Base-by-base conservation (phyloP, 495 filamentous ascomycete genomes). In the Penicillium paradoxum region DNA sequence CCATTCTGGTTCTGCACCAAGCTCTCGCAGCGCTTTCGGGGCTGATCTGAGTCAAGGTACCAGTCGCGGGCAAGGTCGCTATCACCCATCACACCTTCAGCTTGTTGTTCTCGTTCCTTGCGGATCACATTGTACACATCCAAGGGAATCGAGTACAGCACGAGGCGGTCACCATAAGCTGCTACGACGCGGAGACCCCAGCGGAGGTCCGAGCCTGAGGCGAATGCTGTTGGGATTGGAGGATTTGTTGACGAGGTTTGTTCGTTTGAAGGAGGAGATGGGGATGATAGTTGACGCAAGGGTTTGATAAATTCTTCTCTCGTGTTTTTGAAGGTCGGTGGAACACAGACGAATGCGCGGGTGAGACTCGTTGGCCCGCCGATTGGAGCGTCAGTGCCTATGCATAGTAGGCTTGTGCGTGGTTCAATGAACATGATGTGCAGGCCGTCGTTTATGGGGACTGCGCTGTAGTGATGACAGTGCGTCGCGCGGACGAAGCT, bases 351-450 rank as follows among this genome's bases (percentile, higher is more conserved):
- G 19, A 74, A 65, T 0, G 70, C 70, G 19, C 72, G 65, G 0
- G 66, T 71, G 7, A 83, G 64, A 57, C 75, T 80, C 8, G 76
- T 73, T 13, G 71, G 70, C 13, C 77, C 75, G 14, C 78, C 81
- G 19, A 81, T 67, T n/a, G 82, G 85, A 1, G 82, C 74, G 66
- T 88, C 83, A 48, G 76, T 80, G 4, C 87, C 86, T 4, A 90
- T 71, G 56, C 80, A 87, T n/a, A 89, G 72, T 3, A 74, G 51
- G 6, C 74, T 77, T 17, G 76, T 80, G 6, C 68, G 68, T 4
- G 85, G 84, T 52, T 89, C 86, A 8, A 82, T 83, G 69, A 87
- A 90, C 19, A 89, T 67, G 29, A 90, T 72, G 54, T 89, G 83
- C 36, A 80, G 72, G 1, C 86, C 85, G 64, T 89, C 86, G 54